Evolutionary conservation across 306 rosid genomes (phyloP).

Genomic region (Argentina anserina): DNA sequence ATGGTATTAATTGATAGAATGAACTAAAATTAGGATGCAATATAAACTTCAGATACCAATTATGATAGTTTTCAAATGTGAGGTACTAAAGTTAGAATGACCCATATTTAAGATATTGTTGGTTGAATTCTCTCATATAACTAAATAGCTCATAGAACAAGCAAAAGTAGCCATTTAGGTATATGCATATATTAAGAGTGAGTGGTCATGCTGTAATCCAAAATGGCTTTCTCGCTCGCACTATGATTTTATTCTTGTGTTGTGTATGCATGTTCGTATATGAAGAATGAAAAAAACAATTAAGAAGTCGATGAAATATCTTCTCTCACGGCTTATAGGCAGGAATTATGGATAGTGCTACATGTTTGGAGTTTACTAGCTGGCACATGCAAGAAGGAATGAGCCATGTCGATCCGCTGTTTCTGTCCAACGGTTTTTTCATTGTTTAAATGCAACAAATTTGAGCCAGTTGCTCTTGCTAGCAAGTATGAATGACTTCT

Average conservation of each 20-base stretch:
- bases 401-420: not conserved
- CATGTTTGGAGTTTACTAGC: conserved; percentile 48
- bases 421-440: not conserved
- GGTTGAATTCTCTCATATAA: too few relatives aligned
- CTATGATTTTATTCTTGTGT: conserved; percentile 22
- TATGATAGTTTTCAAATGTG: too few relatives aligned
- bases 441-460: too few relatives aligned
- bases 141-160: not conserved
- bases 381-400: conserved; percentile 21
- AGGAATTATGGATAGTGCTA: conserved; percentile 14
- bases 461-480: not conserved
- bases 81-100: too few relatives aligned
- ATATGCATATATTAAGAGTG: not conserved
- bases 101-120: too few relatives aligned
- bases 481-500: too few relatives aligned
- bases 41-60: too few relatives aligned
- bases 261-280: conserved; percentile 10
- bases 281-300: conserved; percentile 34
- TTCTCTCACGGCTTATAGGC: conserved; percentile 15
- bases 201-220: conserved; percentile 45
- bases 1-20: too few relatives aligned
- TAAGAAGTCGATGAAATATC: conserved; percentile 26
- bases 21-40: too few relatives aligned
- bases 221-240: conserved; percentile 36
- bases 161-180: not conserved